Conservation (phyloP, 768 basidiomycete species). For the Amanita pallidorosea region DNA sequence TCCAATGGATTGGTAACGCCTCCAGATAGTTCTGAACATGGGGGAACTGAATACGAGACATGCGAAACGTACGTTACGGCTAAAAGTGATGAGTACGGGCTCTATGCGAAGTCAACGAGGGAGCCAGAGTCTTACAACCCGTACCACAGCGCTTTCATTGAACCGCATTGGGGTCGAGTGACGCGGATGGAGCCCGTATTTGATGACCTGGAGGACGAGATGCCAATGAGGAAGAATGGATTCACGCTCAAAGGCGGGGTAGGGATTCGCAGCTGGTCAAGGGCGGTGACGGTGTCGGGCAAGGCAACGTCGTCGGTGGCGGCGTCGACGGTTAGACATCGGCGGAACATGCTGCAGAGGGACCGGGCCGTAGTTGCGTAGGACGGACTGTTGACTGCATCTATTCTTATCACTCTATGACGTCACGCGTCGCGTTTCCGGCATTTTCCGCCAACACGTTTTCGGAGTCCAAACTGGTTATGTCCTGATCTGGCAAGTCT, state of each 20-base stretch:
- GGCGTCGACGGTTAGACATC: neutral
- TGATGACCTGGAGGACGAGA: neutral
- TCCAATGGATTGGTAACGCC: neutral
- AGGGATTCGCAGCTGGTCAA: neutral
- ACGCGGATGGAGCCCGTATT: neutral
- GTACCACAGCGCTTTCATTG: neutral
- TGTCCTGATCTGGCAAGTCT: neutral
- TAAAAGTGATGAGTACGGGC: neutral
- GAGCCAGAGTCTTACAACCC: neutral
- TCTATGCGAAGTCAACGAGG: neutral
- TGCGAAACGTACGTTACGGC: neutral
- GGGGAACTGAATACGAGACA: neutral
- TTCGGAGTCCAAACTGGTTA: neutral
- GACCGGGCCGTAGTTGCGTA: neutral
- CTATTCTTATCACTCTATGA: neutral
- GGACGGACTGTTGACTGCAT: neutral
- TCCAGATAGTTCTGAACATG: neutral
- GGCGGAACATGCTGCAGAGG: neutral
- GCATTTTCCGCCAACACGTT: constrained; percentile 3
- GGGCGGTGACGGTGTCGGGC: neutral
- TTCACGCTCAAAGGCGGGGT: neutral
- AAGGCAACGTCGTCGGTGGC: neutral
- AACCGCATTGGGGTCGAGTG: neutral
- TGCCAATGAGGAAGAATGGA: neutral
- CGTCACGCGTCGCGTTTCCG: constrained; percentile 1